A percentile compares a stretch with the other conserved stretches of the same genome.
phyloP scores from a whole-genome alignment of 75 land plant species.

The Ceratopteris richardii region DNA sequence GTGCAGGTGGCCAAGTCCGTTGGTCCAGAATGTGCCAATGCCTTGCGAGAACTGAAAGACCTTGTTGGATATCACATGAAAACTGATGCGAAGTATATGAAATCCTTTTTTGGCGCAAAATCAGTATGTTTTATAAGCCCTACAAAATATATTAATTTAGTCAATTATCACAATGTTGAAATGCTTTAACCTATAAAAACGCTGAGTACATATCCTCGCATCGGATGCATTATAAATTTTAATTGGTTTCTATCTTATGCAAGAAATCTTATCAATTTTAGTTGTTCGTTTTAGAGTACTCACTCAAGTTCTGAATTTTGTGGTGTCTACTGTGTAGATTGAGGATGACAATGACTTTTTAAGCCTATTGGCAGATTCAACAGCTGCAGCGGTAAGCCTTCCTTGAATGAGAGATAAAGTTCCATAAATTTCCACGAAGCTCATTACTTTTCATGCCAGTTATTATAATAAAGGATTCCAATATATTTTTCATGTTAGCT shows the following conservation, averaged over 20 bases:
- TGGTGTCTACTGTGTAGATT: no score
- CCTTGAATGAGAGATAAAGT: not conserved
- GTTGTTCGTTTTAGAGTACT: no score
- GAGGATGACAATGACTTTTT: constrained; percentile 26
- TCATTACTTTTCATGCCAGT: not conserved
- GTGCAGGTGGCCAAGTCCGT: constrained; percentile 35
- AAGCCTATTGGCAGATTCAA: constrained; percentile 29
- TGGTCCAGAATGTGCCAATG: constrained; percentile 23
- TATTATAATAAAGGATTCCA: not conserved
- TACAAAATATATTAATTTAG: not conserved
- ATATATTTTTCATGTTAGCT: no score
- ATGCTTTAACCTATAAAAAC: no score
- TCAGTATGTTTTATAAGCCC: constrained; percentile 11
- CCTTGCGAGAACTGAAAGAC: constrained; percentile 18
- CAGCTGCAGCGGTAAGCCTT: constrained; percentile 20
- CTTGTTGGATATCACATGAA: constrained; percentile 13
- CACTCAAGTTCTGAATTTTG: no score
- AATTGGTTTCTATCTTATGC: no score
- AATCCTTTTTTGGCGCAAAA: constrained; percentile 19
- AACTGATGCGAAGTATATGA: constrained; percentile 13
- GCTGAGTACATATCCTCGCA: no score
- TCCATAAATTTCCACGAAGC: not conserved
- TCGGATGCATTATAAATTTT: no score
- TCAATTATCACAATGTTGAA: no score
- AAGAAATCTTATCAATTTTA: no score